These are phyloP conservation scores for Vigna mungo DNA, from an alignment of 306 rosid species.

Conservation along the genomic window DNA sequence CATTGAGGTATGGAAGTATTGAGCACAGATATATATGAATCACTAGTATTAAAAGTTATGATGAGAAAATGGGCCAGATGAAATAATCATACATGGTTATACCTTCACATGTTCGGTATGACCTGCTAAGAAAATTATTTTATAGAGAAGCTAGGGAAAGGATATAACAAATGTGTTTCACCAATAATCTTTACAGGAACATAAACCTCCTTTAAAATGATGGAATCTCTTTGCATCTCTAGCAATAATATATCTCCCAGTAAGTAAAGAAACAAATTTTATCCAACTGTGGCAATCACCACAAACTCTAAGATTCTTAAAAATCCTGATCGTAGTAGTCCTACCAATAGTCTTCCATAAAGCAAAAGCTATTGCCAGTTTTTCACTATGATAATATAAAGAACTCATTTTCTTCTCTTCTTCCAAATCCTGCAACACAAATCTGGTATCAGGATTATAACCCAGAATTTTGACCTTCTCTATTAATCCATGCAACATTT, in stretches of 20 bases:
- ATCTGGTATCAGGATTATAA: slow-evolving; percentile 69
- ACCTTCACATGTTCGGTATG: not conserved
- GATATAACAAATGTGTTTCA: slow-evolving; percentile 46
- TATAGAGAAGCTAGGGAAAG: not conserved
- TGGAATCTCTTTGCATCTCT: slow-evolving; percentile 71
- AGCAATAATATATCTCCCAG: slow-evolving; percentile 66
- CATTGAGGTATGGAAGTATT: not conserved
- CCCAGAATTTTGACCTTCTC: slow-evolving; percentile 59
- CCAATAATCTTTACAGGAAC: slow-evolving; percentile 79
- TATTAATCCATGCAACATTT: slow-evolving; percentile 52
- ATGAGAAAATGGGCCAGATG: not conserved
- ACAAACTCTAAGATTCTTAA: slow-evolving; percentile 78
- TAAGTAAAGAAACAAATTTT: slow-evolving; percentile 59
- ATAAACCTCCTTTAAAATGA: slow-evolving; percentile 65
- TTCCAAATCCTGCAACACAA: slow-evolving; percentile 66
- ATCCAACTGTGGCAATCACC: slow-evolving; percentile 73
- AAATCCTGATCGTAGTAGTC: slow-evolving; percentile 56
- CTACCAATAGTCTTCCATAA: slow-evolving; percentile 62
- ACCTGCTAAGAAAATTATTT: not conserved
- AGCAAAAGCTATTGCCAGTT: slow-evolving; percentile 70
- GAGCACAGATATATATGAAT: not conserved
- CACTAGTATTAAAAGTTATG: not conserved
- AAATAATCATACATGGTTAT: slow-evolving; percentile 20
- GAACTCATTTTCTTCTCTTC: slow-evolving; percentile 60
- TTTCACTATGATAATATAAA: slow-evolving; percentile 71